Evolutionary conservation across 1,284 basidiomycete species (phyloP).

Genomic region (Tylopilus orsonianus): DNA sequence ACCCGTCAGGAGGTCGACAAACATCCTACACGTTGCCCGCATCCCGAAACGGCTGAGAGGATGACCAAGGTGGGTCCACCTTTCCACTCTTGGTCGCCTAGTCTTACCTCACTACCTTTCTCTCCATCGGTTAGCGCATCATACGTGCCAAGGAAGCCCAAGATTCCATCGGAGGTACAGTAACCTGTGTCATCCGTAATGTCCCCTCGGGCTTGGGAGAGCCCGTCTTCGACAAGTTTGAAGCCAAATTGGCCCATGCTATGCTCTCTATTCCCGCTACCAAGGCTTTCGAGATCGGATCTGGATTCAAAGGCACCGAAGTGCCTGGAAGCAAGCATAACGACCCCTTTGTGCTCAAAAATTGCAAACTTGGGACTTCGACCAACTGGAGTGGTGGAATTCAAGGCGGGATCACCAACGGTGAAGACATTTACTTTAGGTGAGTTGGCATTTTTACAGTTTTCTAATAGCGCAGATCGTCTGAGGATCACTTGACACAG

Average conservation of each 20-base stretch:
- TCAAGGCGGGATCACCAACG: slow-evolving; percentile 98
- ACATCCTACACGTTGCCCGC: slow-evolving; percentile 88
- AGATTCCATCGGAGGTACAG: slow-evolving; percentile 96
- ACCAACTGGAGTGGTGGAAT: slow-evolving; percentile 98
- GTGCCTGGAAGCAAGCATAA: slow-evolving; percentile 94
- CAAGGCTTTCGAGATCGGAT: slow-evolving; percentile 98
- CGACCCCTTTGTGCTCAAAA: slow-evolving; percentile 79
- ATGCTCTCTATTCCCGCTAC: slow-evolving; percentile 99
- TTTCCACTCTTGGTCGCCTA: slow-evolving; percentile 5
- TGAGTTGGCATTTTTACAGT: slow-evolving; percentile 35
- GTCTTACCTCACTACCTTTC: slow-evolving; percentile 8
- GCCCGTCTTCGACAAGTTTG: slow-evolving; percentile 98
- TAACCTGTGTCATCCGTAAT: slow-evolving; percentile 94
- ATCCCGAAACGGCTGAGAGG: slow-evolving; percentile 80
- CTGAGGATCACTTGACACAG: slow-evolving; percentile 40
- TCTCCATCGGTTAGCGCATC: slow-evolving; percentile 65
- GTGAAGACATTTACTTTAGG: slow-evolving; percentile 98
- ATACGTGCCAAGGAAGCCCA: slow-evolving; percentile 86
- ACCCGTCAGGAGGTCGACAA: slow-evolving; percentile 89
- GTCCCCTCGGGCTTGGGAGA: slow-evolving; percentile 93
- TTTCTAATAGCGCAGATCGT: background rate
- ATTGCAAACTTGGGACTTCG: slow-evolving; percentile 78
- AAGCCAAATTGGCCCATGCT: slow-evolving; percentile 93
- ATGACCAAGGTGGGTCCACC: slow-evolving; percentile 76
- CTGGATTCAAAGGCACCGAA: slow-evolving; percentile 95